These are phyloP conservation scores for Eucalyptus cloeziana DNA, from an alignment of 345 rosid genomes.

Conservation along the genomic window DNA sequence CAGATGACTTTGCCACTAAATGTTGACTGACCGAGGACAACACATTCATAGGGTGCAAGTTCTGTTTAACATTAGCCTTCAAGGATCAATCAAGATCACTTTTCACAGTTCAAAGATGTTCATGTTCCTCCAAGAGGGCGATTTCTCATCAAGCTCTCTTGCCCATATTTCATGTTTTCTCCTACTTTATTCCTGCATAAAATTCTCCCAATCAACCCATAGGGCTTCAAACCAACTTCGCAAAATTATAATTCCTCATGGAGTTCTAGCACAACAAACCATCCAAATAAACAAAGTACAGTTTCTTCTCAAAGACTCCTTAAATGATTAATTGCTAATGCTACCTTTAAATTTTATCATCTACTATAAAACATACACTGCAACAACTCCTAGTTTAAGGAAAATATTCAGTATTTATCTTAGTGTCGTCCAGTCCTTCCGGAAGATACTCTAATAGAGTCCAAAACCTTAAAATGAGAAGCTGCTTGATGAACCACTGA, in stretches of 20 bases:
- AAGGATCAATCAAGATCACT: neutral
- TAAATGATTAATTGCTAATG: neutral
- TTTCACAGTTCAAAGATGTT: neutral
- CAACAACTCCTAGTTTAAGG: neutral
- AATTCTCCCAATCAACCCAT: neutral
- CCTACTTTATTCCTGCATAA: neutral
- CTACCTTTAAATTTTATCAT: neutral
- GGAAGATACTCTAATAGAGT: neutral
- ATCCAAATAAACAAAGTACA: neutral
- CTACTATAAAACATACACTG: neutral
- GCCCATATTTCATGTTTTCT: neutral
- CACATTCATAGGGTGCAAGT: neutral
- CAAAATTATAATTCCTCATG: neutral
- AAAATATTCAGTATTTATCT: neutral
- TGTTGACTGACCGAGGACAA: neutral
- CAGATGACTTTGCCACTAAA: neutral
- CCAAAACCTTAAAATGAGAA: neutral
- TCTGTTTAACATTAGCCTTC: neutral
- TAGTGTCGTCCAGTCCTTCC: neutral
- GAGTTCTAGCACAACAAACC: neutral
- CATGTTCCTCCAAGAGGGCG: neutral
- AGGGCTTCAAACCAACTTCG: neutral
- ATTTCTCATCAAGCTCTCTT: neutral
- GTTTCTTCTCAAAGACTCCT: neutral
- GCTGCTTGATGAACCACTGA: neutral